Conservation (phyloP, 345 rosid species). For the Aquilaria yunnanensis region DNA sequence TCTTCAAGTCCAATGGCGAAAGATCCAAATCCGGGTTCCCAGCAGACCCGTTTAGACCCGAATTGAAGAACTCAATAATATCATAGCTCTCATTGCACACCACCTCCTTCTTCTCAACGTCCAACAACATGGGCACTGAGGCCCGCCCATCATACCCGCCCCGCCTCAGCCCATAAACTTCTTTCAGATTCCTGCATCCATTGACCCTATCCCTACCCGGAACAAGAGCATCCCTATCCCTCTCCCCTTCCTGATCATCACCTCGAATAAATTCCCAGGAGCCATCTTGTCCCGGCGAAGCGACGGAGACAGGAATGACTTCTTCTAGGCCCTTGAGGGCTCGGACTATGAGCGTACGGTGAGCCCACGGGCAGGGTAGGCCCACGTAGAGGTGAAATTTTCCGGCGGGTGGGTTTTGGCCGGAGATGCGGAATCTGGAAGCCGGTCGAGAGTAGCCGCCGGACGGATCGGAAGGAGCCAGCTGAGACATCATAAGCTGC, state of each 20-base stretch:
- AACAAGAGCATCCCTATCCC: conserved; percentile 27
- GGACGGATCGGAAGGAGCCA: conserved; percentile 80
- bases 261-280: conserved; percentile 60
- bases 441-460: conserved; percentile 77
- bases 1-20: conserved; percentile 39
- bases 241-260: not conserved
- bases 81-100: conserved; percentile 81
- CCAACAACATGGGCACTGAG: conserved; percentile 88
- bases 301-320: conserved; percentile 58
- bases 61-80: conserved; percentile 59
- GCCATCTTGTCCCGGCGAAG: conserved; percentile 72
- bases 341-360: conserved; percentile 69
- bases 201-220: conserved; percentile 61
- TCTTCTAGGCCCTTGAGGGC: conserved; percentile 82
- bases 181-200: conserved; percentile 56
- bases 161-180: conserved; percentile 48
- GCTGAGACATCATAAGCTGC: conserved; percentile 90
- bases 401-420: conserved; percentile 20
- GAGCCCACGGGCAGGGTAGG: conserved; percentile 97
- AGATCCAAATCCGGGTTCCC: conserved; percentile 52
- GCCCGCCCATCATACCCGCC: conserved; percentile 70
- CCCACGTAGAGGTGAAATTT: conserved; percentile 82
- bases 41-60: conserved; percentile 51
- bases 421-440: conserved; percentile 59
- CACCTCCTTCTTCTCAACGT: conserved; percentile 53